These are phyloP conservation scores for Cryphonectria naterciae DNA, from an alignment of 2,329 filamentous ascomycete genomes.

Conservation along the genomic window DNA sequence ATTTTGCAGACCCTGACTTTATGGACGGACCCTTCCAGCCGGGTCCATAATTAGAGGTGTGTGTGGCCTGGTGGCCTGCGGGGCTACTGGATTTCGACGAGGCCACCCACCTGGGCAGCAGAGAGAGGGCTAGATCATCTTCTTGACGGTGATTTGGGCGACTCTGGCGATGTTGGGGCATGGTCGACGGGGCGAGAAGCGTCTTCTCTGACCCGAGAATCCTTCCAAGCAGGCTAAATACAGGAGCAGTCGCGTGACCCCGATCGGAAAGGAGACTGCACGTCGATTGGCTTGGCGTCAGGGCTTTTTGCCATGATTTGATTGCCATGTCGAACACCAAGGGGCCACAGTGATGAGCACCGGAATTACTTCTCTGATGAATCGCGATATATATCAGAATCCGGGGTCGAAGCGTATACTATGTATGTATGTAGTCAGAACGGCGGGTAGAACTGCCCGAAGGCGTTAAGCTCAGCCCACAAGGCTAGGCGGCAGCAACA, in stretches of 20 bases:
- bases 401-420: neutral
- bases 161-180: conserved; percentile 3
- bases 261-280: neutral
- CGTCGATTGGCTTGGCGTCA: conserved; percentile 2
- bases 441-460: neutral
- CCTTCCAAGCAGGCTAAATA: conserved; percentile 13
- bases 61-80: neutral
- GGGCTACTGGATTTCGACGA: neutral
- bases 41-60: neutral
- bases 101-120: neutral
- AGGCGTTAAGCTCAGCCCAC: neutral
- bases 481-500: neutral
- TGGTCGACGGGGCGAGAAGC: neutral
- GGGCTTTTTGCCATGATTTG: neutral
- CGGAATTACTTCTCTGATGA: neutral
- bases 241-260: conserved; percentile 10
- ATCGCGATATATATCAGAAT: neutral
- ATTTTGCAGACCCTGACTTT: conserved; percentile 17
- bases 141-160: neutral
- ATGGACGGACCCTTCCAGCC: conserved; percentile 6
- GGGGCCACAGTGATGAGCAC: neutral
- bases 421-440: neutral
- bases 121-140: neutral
- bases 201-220: conserved; percentile 5
- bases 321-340: neutral